Evolutionary conservation across 2,329 filamentous ascomycete species (phyloP), one percentile per base, ranked within the genome.

Genomic region (Bipolaris sorokiniana): DNA sequence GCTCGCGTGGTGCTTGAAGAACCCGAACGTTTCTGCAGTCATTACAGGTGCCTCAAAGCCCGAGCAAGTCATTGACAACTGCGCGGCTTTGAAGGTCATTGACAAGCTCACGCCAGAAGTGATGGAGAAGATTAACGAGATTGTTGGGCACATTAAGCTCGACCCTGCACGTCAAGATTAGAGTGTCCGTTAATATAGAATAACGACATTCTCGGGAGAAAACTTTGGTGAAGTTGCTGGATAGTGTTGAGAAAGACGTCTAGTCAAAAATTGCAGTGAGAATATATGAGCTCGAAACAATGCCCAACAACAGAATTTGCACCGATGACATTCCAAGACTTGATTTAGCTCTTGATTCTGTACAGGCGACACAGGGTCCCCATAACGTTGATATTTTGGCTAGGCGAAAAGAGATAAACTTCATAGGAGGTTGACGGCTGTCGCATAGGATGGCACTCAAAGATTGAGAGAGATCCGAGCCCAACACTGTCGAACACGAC

Each of bases 31-130:
- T 1, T 71, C 68, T 13, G 62, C 67, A 5, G 69, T 69, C 2
- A 73, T 73, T 18, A 72, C 66, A 2, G 71, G 69, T 5, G 71
- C 71, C 16, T 67, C 63, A 11, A 54, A 66, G 18, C 71, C 71
- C 2, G 70, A 73, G 57, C 70, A 73, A 47, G 61, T 73, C 2
- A 60, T 68, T 5, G 69, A 74, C 54, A 73, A 80, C 49, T 75
- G 81, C 46, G 72, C 75, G 55, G 78, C 80, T 4, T 67, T 84
- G 59, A 73, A 74, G 47, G 56, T 82, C 16, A 56, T 81, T 57
- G 76, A 78, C 13, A 78, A 79, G 62, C 64, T 83, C 55, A 80
- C 80, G 10, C 69, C 76, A 1, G 78, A 81, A 54, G 61, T 81
- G 15, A 76, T 83, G 75, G 70, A 73, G 38, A 80, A 81, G 54